These are phyloP conservation scores for Cynara cardunculus DNA, from an alignment of 129 eudicot species.

Conservation along the genomic window DNA sequence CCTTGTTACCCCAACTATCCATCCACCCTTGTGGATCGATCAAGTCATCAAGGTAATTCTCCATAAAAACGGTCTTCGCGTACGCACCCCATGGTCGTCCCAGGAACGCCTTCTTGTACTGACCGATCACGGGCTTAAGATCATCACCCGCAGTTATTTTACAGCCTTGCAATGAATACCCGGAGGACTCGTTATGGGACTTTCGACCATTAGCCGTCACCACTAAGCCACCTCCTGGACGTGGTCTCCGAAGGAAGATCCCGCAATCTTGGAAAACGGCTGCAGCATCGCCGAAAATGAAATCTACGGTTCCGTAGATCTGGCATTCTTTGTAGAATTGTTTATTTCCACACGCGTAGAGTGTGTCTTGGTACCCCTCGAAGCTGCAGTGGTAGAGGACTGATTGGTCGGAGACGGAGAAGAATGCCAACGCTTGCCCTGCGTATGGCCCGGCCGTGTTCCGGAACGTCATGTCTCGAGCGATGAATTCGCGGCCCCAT, in stretches of 20 bases:
- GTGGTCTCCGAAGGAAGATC: background rate
- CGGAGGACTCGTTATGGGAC: background rate
- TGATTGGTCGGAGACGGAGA: background rate
- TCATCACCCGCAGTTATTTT: background rate
- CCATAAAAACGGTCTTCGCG: background rate
- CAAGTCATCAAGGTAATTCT: background rate
- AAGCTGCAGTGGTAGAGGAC: background rate
- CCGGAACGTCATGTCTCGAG: background rate
- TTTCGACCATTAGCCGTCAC: background rate
- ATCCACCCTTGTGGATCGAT: background rate
- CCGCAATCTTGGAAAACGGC: conserved; percentile 10
- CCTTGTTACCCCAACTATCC: background rate
- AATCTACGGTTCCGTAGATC: background rate
- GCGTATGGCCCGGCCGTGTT: background rate
- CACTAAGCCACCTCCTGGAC: background rate
- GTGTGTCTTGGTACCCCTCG: conserved; percentile 17
- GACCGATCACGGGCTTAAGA: background rate
- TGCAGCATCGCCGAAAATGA: background rate
- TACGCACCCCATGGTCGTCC: background rate
- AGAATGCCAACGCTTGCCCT: background rate
- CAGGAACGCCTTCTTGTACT: background rate
- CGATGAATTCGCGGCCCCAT: background rate
- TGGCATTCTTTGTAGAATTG: conserved; percentile 9
- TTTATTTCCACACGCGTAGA: background rate
- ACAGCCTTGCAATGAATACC: background rate